Evolutionary conservation across 2,329 filamentous ascomycete species (phyloP), one percentile per base, ranked within the genome.

Genomic region (Coleophoma crateriformis): DNA sequence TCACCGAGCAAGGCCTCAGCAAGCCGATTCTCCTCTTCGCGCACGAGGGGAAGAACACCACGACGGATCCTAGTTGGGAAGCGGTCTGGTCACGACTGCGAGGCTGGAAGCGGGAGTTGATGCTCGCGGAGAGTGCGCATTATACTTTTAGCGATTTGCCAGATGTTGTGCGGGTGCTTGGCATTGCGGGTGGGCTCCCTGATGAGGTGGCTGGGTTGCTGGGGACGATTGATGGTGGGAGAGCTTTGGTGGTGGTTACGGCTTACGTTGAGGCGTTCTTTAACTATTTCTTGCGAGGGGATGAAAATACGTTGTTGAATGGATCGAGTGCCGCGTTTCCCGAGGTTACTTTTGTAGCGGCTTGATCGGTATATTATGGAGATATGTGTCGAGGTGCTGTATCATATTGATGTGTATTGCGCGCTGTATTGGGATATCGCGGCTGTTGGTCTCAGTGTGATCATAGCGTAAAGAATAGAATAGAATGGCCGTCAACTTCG

Each of bases 81-180:
- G 40, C 53, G 7, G 61, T 65, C 27, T 64, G 60, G 57, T 52
- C 54, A 0, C 49, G 54, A 3, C 33, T 58, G 27, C 53, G 44
- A 37, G 59, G 60, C 0, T 69, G 64, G 64, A 62, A 60, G 33
- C 57, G 58, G 37, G 58, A 67, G 48, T 43, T 70, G 2, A 60
- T 53, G 39, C 33, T 69, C 13, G 47, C 49, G 7, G 59, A 58
- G 11, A 61, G 61, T 3, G 42, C 49, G 12, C 68, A 71, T 54
- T 55, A 58, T 7, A 62, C 59, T 11, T 69, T 61, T 47, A 56
- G 55, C 3, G 68, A 70, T 49, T 53, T 61, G 12, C 54, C 60
- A 4, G 41, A 58, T 12, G 47, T 67, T 33, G 56, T 58, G 5
- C 58, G 64, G 33, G 37, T 61, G 4, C 49, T 61, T 7, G 59